Evolutionary conservation across 2,329 filamentous ascomycete genomes (phyloP), one percentile per base, ranked within the genome.

Genomic region (Fusarium liriodendri): DNA sequence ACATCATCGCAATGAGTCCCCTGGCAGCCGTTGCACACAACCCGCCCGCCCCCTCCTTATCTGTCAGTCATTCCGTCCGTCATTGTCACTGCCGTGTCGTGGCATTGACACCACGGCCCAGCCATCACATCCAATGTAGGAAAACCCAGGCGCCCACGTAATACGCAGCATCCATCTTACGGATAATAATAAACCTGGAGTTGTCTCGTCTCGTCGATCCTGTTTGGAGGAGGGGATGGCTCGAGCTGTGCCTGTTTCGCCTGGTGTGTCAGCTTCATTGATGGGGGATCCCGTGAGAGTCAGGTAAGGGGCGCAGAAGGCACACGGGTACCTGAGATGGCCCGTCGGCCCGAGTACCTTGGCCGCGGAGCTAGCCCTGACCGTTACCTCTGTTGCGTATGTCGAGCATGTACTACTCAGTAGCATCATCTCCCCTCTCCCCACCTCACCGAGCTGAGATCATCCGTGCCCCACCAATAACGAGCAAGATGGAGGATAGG

Each of bases 191-290:
- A 54, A 33, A 38, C 42, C 47, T 64, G 4, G 22, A 37, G 22
- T 52, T 71, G 16, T 37, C 35, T 37, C 35, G 62, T 66, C 58
- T 61, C 55, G 59, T 18, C 62, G 64, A 66, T 37, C 32, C 55
- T 16, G 33, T 72, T 65, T 42, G 63, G 27, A 29, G 38, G 27
- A 33, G 37, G 20, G 27, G 20, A 38, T 25, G 40, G 37, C 61
- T 57, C 32, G 33, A 38, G 35, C 42, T 50, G 25, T 45, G 37
- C 33, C 62, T 67, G 72, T 75, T 74, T 75, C 72, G 72, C 66
- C 40, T 61, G 58, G 72, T 73, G 72, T 74, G 64, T 74, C 69
- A 74, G 62, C 62, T 74, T 74, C 55, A 75, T 74, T 71, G 71
- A 69, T 68, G 37, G 57, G 60, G 29, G 47, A 54, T 40, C 16